Conservation (phyloP, 2,329 filamentous ascomycete species). For the Ophiocordyceps camponoti-leonardi region DNA sequence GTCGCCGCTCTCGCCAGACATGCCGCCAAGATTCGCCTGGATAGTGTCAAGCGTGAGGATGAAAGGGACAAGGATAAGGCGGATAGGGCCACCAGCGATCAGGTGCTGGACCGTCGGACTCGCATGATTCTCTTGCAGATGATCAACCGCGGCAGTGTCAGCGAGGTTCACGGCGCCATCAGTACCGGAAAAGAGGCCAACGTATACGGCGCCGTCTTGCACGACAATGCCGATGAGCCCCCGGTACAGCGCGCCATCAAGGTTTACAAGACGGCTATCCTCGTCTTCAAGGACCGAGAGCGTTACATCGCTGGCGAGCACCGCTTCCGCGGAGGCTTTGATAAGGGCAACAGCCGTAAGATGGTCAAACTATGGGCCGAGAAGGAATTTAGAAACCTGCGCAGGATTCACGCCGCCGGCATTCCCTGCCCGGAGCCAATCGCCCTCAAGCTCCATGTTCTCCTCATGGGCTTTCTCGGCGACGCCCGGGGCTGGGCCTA, state of each 20-base stretch:
- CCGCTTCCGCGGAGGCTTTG: slow-evolving; percentile 77
- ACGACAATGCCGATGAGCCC: slow-evolving; percentile 33
- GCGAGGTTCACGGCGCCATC: slow-evolving; percentile 85
- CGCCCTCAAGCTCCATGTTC: slow-evolving; percentile 77
- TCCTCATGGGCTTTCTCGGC: slow-evolving; percentile 89
- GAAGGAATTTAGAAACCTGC: slow-evolving; percentile 91
- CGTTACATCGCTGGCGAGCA: slow-evolving; percentile 92
- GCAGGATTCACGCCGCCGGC: slow-evolving; percentile 64
- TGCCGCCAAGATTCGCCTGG: slow-evolving; percentile 69
- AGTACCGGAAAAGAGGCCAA: slow-evolving; percentile 98
- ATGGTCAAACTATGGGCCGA: slow-evolving; percentile 99
- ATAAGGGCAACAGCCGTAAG: slow-evolving; percentile 84
- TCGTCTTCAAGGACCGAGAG: slow-evolving; percentile 95
- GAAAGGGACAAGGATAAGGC: slow-evolving; percentile 64
- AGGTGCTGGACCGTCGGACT: slow-evolving; percentile 85
- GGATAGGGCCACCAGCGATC: slow-evolving; percentile 84
- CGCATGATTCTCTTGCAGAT: slow-evolving; percentile 92
- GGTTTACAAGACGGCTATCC: slow-evolving; percentile 95
- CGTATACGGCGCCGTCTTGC: slow-evolving; percentile 75
- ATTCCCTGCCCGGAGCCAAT: slow-evolving; percentile 87
- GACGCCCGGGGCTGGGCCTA: slow-evolving; percentile 76
- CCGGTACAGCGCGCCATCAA: slow-evolving; percentile 76
- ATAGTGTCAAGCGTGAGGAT: slow-evolving; percentile 36
- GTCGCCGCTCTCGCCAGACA: slow-evolving; percentile 71
- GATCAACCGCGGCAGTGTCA: slow-evolving; percentile 80